Evolutionary conservation across 331 rosid genomes (phyloP).

Genomic region (Quercus lobata): DNA sequence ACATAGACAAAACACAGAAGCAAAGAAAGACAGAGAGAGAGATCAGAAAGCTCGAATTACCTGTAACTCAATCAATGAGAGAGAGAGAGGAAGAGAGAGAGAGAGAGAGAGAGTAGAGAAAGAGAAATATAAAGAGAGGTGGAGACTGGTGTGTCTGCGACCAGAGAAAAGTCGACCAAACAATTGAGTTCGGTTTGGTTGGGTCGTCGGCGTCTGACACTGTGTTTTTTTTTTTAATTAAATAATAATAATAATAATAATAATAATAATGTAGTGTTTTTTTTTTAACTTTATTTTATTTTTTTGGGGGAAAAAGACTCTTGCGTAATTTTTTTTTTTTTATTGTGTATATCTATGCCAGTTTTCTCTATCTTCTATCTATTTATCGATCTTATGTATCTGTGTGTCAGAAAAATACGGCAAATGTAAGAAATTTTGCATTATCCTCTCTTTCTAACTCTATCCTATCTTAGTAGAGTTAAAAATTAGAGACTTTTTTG

Average conservation of each 20-base stretch:
- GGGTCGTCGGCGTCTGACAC: conserved; percentile 87
- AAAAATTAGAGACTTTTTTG: neutral
- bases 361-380: neutral
- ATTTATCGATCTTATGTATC: neutral
- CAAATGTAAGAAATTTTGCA: conserved; percentile 34
- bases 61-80: conserved; percentile 34
- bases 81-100: conserved; percentile 11
- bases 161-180: conserved; percentile 50
- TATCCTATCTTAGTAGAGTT: too few relatives aligned
- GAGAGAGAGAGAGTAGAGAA: neutral
- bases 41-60: conserved; percentile 23
- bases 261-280: neutral
- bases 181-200: conserved; percentile 67
- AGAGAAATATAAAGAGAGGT: conserved; percentile 2
- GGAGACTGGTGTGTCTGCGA: conserved; percentile 26
- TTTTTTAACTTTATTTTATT: neutral
- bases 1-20: neutral
- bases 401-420: conserved; percentile 40
- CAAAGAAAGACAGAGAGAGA: neutral
- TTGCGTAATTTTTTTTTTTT: too few relatives aligned
- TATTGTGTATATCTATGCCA: neutral
- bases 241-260: too few relatives aligned
- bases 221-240: conserved; percentile 3
- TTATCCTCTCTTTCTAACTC: too few relatives aligned
- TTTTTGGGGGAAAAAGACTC: too few relatives aligned